Evolutionary conservation across 2,329 filamentous ascomycete genomes (phyloP).

Genomic region (Colletotrichum sidae): DNA sequence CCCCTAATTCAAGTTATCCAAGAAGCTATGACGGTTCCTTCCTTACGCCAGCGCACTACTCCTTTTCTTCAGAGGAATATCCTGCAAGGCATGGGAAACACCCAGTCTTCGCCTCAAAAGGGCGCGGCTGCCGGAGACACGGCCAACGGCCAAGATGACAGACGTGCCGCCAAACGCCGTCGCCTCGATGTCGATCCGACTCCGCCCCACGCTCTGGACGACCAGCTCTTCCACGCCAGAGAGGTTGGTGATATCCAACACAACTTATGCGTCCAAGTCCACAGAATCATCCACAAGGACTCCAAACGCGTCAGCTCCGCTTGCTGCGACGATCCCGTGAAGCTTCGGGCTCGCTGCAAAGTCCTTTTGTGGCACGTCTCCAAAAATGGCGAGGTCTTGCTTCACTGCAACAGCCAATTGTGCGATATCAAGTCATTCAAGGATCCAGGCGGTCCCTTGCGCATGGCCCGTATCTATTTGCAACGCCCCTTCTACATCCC

Average conservation of each 20-base stretch:
- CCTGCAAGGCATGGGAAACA: slow-evolving; percentile 59
- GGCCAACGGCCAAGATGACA: slow-evolving; percentile 49
- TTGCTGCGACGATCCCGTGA: slow-evolving; percentile 43
- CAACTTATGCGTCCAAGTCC: slow-evolving; percentile 63
- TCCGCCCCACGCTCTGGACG: slow-evolving; percentile 44
- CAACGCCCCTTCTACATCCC: slow-evolving; percentile 64
- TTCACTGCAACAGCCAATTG: slow-evolving; percentile 66
- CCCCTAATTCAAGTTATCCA: slow-evolving; percentile 44
- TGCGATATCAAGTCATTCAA: slow-evolving; percentile 64
- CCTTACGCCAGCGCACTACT: slow-evolving; percentile 59
- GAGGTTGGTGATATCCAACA: slow-evolving; percentile 50
- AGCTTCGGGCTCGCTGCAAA: slow-evolving; percentile 55
- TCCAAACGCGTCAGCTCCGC: slow-evolving; percentile 40
- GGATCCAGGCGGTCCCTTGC: slow-evolving; percentile 58
- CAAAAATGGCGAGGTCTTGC: slow-evolving; percentile 41
- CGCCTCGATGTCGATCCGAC: slow-evolving; percentile 55
- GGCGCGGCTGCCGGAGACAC: slow-evolving; percentile 47
- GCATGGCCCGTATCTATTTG: slow-evolving; percentile 61
- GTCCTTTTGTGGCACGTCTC: slow-evolving; percentile 51
- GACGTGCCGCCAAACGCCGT: slow-evolving; percentile 61
- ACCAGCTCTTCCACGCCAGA: slow-evolving; percentile 48
- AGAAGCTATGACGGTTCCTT: slow-evolving; percentile 60
- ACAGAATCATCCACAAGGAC: slow-evolving; percentile 64
- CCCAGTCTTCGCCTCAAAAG: slow-evolving; percentile 53
- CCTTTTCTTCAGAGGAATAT: slow-evolving; percentile 67